Evolutionary conservation across 2,329 filamentous ascomycete genomes (phyloP), one percentile per base, ranked within the genome.

Genomic region (Pestalotiopsis fici): DNA sequence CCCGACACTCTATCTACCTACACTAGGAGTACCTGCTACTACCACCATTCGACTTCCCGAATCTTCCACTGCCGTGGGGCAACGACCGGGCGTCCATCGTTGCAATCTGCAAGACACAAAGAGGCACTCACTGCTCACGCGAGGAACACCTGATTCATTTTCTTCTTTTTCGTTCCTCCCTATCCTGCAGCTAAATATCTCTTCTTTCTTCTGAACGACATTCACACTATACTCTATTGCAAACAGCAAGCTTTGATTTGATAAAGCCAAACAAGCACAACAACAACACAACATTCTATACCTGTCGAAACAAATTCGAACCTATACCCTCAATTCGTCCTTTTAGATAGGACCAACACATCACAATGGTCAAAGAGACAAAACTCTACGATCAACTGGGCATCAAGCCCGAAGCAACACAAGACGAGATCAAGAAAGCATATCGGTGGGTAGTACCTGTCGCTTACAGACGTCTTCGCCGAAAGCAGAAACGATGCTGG

Each of bases 351-450:
- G 23, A 57, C 55, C 43, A 50, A 23, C 4, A 56, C 68, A 59
- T 74, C 80, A 88, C 74, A 73, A 98, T 98, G 95, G 94, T 97
- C 74, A 92, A 93, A 75, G 95, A 98, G 85, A 96, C 93, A 65
- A 97, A 97, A 82, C 91, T 98, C 71, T 99, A 99, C 86, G 94
- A 98, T 81, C 87, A 89, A 71, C 86, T 99, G 75, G 85, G 87
- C 78, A 85, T 98, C 81, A 91, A 93, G 79, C 88, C 95, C 47
- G 88, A 90, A 69, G 94, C 95, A 27, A 87, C 90, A 27, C 93
- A 97, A 81, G 95, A 98, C 77, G 95, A 98, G 72, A 97, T 99
- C 79, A 98, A 98, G 80, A 99, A 98, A 80, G 96, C 90, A 67
- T 97, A 97, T 81, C 88, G 93, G 91, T 93, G 90, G 81, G 88